Conservation (phyloP, 305 asterid species). For the Fraxinus latifolia region DNA sequence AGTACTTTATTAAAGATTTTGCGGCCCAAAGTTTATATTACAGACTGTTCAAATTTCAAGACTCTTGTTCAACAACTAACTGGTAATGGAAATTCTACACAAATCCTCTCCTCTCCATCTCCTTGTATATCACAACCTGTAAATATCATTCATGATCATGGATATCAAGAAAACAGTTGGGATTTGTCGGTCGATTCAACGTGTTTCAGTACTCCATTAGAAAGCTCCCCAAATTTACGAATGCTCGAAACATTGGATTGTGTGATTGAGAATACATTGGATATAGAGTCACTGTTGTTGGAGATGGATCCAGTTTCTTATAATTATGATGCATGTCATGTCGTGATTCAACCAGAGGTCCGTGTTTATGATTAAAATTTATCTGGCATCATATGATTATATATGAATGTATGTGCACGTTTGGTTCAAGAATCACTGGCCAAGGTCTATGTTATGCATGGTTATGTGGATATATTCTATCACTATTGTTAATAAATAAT, state of each 20-base stretch:
- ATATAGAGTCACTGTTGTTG: conserved; percentile 46
- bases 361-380: conserved; percentile 31
- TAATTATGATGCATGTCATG: conserved; percentile 14
- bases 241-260: conserved; percentile 9
- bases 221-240: conserved; percentile 25
- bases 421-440: not conserved
- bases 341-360: conserved; percentile 36
- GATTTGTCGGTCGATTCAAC: conserved; percentile 31
- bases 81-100: conserved; percentile 32
- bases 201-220: conserved; percentile 29
- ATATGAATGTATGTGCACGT: not conserved
- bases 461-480: not conserved
- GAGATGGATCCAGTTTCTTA: conserved; percentile 41
- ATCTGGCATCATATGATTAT: conserved; percentile 23
- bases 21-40: conserved; percentile 63
- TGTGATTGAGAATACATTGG: conserved; percentile 23
- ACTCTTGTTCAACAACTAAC: conserved; percentile 64
- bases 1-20: conserved; percentile 26
- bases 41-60: conserved; percentile 60
- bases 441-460: not conserved
- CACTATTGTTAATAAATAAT: not conserved
- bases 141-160: not conserved
- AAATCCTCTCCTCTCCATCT: conserved; percentile 26
- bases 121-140: conserved; percentile 12
- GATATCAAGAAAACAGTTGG: conserved; percentile 23